Evolutionary conservation across 2,329 filamentous ascomycete species (phyloP), one percentile per base, ranked within the genome.

Genomic region (Hypoxylon sp.): DNA sequence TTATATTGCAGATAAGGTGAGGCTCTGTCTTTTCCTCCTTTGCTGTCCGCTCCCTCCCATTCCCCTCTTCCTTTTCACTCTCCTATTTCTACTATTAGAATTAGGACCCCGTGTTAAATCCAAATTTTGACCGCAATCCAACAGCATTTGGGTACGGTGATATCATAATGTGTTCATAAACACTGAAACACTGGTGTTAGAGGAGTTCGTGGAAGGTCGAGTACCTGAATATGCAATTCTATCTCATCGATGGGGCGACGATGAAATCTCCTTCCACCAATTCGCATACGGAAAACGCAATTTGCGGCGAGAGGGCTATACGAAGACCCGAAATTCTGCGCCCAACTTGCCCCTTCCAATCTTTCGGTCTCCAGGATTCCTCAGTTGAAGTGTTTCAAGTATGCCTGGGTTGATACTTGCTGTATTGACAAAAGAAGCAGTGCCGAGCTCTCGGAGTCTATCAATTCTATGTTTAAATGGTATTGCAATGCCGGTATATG

Each of bases 401-500:
- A 52, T 17, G 31, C 5, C n/a, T 53, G 32, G 51, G 31, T 24
- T 17, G 51, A 53, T 19, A 24, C 51, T 6, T 53, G 31, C 13
- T 44, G 52, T 31, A 29, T 55, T 6, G 52, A 55, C 35, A 55
- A 55, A 3, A 29, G 15, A 7, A 44, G 35, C 24, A 31, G 21
- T 6, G 35, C 37, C 21, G 52, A 55, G 4, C 52, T 55, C 15
- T 44, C 35, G 6, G 52, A 55, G 6, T 44, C 52, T 4, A 42
- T 55, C 35, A 55, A 55, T 21, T 55, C 35, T 8, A 55, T 55
- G 52, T 55, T 55, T 21, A 42, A 44, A n/a, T 55, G 52, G 37
- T 44, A 55, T 27, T 21, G 15, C 5, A 37, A 42, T 19, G 13
- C 52, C 21, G 4, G 27, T 2, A 31, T 44, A 2, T 55, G 52